Evolutionary conservation across 176 grass and related monocot genomes (phyloP), one percentile per base, ranked within the genome.

Genomic region (Oryza glaberrima): DNA sequence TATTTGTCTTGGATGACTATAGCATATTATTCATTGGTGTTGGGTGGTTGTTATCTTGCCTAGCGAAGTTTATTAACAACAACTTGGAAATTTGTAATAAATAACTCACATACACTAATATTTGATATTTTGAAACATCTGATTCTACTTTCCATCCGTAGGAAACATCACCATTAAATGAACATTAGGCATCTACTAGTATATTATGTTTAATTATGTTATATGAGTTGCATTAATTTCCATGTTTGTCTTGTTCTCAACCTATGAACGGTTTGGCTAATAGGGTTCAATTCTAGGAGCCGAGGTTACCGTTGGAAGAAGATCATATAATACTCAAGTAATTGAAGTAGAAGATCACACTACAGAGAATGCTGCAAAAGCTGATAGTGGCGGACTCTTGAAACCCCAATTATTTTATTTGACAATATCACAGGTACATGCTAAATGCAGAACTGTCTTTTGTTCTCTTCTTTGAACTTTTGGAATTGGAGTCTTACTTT

Each of bases 251-350:
- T 85, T 79, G 63, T 67, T 91, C 91, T 96, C 79, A 90, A 96
- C 65, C 93, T 94, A 92, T 94, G 77, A 90, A 94, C 56, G 90
- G 88, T 96, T 96, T 96, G 93, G 88, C 91, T 96, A 94, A 94
- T 94, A 99, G 93, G 96, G 96, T 92, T 99, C 96, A 92, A 92
- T 99, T 96, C 93, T 96, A 94, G 96, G 96, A 86, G 91, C 91
- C 49, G 96, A 94, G 94, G 88, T 96, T 90, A 90, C 86, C 76
- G 49, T 92, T 49, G 90, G 90, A 77, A 94, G 56, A 81, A 88
- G 54, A 88, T 91, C 91, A 65, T 99, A 86, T 77, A 86, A 72
- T 71, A 96, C 90, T 43, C 88, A 89, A 69, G 79, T 99, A 65
- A 85, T 91, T 35, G 96, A 94, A 85, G 77, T 71, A 83, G 84